Percentiles rank a stretch among this genome's conserved stretches.
Evolutionary conservation across 768 basidiomycete genomes (phyloP).

Genomic region (Xerocomellus intermedius): DNA sequence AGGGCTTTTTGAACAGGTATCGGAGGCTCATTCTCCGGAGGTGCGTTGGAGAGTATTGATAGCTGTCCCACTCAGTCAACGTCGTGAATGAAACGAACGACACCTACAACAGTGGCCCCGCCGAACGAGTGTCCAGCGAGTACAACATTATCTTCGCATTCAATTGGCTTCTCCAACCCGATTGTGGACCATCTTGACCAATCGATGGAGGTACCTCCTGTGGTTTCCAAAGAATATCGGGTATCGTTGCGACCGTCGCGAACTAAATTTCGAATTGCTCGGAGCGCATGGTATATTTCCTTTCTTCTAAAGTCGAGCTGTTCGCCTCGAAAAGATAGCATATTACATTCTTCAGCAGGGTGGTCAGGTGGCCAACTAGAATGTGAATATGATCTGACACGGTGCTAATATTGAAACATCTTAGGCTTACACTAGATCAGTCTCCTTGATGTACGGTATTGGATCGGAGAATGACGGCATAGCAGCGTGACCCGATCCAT

Average conservation of each 20-base stretch:
- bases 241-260: constrained; percentile 25
- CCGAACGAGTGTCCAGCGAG: constrained; percentile 60
- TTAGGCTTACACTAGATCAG: constrained; percentile 51
- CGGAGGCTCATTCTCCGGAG: constrained; percentile 38
- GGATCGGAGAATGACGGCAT: constrained; percentile 33
- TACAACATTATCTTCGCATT: constrained; percentile 35
- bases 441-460: constrained; percentile 54
- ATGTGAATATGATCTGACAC: neutral
- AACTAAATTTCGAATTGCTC: constrained; percentile 58
- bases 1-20: constrained; percentile 60
- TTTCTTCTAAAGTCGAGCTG: constrained; percentile 69
- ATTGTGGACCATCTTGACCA: constrained; percentile 42
- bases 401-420: neutral
- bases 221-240: constrained; percentile 34
- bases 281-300: constrained; percentile 66
- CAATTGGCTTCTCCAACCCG: constrained; percentile 25
- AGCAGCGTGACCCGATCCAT: constrained; percentile 67
- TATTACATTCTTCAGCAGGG: constrained; percentile 21
- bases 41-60: constrained; percentile 51
- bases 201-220: constrained; percentile 37
- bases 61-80: constrained; percentile 37
- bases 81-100: neutral
- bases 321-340: constrained; percentile 56
- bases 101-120: constrained; percentile 49
- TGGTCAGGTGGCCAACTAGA: constrained; percentile 26